Evolutionary conservation across 2,329 filamentous ascomycete species (phyloP), one percentile per base, ranked within the genome.

Genomic region (Aspergillus ruber): DNA sequence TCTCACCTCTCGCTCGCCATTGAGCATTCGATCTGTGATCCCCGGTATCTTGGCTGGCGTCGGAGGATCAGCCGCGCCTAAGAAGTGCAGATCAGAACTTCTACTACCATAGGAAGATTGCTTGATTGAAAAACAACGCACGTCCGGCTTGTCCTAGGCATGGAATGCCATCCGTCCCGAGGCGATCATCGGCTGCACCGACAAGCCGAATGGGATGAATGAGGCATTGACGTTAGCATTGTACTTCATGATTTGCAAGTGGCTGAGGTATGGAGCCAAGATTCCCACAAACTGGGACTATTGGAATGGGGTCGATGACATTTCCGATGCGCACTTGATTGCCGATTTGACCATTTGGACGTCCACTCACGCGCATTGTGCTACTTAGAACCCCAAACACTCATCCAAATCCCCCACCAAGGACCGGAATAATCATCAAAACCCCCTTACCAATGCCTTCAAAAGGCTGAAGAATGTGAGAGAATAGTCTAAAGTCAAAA

Each of bases 91-190:
- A 54, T 18, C 47, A 56, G 20, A 60, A 59, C 43, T 61, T 58
- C 35, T 61, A 61, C 46, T 60, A 58, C 38, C 44, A 45, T 55
- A 59, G 43, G 58, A 61, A 48, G 58, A 60, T 32, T 23, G 50
- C 12, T 44, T 60, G 12, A 49, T 47, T 21, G 43, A 53, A 21
- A 53, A 51, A 17, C 52, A 53, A 45, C 44, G 46, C 21, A 21
- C 21, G 21, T 21, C 21, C 42, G 45, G 55, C 20, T 53, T 51
- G 3, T 46, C 53, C 1, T 48, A 46, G 12, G 32, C 44, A 43
- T 59, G 54, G 54, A 59, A 58, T 44, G 49, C 58, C 21, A 48
- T 51, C 21, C 47, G 52, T 15, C 54, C 56, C 3, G 47, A 50
- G 4, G 55, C 44, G 18, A 56, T 60, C 39, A 43, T 60, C 7